Percentiles rank a stretch among this genome's conserved stretches.
These are phyloP conservation scores for Wickerhamiella allomyrinae DNA, from an alignment of 805 yeast species.

Conservation along the genomic window DNA sequence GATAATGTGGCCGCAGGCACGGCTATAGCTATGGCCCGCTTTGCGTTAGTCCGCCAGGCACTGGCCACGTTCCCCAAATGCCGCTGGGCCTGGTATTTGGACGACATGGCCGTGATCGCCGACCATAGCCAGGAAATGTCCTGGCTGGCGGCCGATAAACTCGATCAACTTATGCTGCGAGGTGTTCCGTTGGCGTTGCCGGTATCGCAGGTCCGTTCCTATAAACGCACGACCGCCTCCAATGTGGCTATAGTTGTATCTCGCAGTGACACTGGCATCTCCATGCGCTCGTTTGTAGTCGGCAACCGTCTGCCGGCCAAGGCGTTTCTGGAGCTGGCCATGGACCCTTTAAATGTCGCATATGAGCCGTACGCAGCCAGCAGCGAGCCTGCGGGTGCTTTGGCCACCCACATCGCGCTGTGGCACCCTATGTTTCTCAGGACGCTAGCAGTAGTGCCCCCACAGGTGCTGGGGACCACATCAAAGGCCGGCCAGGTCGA, in stretches of 20 bases:
- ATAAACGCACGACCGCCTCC: constrained; percentile 41
- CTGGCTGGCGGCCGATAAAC: constrained; percentile 39
- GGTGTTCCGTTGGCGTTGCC: constrained; percentile 60
- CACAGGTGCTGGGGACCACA: constrained; percentile 30
- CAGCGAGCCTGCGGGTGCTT: constrained; percentile 23
- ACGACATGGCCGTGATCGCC: constrained; percentile 58
- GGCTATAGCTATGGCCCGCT: constrained; percentile 38
- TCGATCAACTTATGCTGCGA: constrained; percentile 44
- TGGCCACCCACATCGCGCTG: constrained; percentile 61
- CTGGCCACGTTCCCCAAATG: constrained; percentile 78
- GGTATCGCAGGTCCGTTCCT: constrained; percentile 52
- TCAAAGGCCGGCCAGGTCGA: neutral
- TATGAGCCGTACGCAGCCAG: constrained; percentile 43
- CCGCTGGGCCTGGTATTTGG: constrained; percentile 71
- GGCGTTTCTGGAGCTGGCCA: constrained; percentile 59
- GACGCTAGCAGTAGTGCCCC: constrained; percentile 51
- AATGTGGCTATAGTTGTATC: constrained; percentile 47
- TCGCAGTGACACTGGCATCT: constrained; percentile 45
- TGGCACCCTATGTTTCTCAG: constrained; percentile 76
- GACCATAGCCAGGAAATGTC: constrained; percentile 45
- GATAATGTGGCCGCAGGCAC: constrained; percentile 17
- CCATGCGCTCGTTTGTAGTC: constrained; percentile 50
- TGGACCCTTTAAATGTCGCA: constrained; percentile 48
- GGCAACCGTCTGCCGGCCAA: constrained; percentile 44
- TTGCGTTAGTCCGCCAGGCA: constrained; percentile 60